phyloP scores from a whole-genome alignment of 2,329 filamentous ascomycete species.

The Alternaria hordeiaustralica region DNA sequence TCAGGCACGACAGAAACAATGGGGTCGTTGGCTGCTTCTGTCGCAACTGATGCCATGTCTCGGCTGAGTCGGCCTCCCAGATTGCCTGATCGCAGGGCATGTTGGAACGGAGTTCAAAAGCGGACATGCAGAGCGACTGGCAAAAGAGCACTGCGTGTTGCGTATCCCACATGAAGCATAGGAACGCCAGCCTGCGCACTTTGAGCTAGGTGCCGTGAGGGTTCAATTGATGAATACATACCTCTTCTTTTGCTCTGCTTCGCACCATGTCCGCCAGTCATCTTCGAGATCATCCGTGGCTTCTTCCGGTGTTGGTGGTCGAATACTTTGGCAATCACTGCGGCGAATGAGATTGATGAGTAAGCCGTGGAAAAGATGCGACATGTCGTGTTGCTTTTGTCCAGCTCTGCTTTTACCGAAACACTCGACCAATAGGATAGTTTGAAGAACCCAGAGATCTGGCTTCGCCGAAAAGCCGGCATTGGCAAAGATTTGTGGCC shows the following conservation, averaged over 20 bases:
- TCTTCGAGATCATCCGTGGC: constrained; percentile 51
- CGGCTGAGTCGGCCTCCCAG: constrained; percentile 65
- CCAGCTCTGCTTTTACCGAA: constrained; percentile 69
- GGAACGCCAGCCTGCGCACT: constrained; percentile 56
- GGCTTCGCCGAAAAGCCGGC: constrained; percentile 64
- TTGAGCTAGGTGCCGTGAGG: neutral
- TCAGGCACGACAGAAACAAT: constrained; percentile 61
- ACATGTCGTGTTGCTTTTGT: constrained; percentile 68
- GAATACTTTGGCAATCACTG: constrained; percentile 59
- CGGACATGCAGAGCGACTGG: constrained; percentile 71
- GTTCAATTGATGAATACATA: constrained; percentile 22
- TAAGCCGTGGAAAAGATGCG: constrained; percentile 65
- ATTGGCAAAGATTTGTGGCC: constrained; percentile 66
- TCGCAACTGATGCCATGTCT: constrained; percentile 57
- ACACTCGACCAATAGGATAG: constrained; percentile 68
- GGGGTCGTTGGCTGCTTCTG: constrained; percentile 46
- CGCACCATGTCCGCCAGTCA: constrained; percentile 61
- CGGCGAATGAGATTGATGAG: constrained; percentile 62
- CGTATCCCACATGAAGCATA: constrained; percentile 72
- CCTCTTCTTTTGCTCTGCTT: constrained; percentile 66
- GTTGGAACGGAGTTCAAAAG: constrained; percentile 65
- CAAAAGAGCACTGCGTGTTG: constrained; percentile 70
- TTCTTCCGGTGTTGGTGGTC: constrained; percentile 45
- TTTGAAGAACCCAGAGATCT: constrained; percentile 66
- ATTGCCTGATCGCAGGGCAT: constrained; percentile 62